phyloP scores from a whole-genome alignment of 2,329 filamentous ascomycete species.

The Dactylellina haptotyla region DNA sequence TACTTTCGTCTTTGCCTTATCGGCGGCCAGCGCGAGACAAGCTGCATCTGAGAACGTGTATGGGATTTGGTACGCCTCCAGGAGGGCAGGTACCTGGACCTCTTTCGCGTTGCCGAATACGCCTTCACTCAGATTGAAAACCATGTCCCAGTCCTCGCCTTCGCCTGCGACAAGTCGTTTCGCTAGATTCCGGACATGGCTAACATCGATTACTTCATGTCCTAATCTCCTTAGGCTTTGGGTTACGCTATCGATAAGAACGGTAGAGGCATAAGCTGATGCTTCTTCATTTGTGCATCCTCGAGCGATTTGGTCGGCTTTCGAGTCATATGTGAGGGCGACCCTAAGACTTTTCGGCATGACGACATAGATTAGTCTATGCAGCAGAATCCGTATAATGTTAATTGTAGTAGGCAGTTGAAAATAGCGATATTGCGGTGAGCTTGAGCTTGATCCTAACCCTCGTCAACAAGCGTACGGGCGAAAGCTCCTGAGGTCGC shows the following conservation, averaged over 20 bases:
- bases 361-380: neutral
- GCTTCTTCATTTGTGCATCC: slow-evolving; percentile 15
- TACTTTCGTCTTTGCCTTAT: slow-evolving; percentile 57
- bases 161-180: slow-evolving; percentile 30
- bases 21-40: slow-evolving; percentile 55
- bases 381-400: too few species aligned
- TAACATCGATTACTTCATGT: slow-evolving; percentile 2
- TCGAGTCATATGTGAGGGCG: slow-evolving; percentile 8
- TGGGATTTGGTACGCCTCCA: slow-evolving; percentile 58
- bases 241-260: slow-evolving; percentile 5
- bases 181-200: slow-evolving; percentile 9
- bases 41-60: slow-evolving; percentile 57
- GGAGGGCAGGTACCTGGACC: slow-evolving; percentile 57
- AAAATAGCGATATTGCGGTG: too few species aligned
- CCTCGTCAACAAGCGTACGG: too few species aligned
- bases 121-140: slow-evolving; percentile 57
- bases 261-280: slow-evolving; percentile 9
- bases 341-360: neutral
- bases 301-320: slow-evolving; percentile 6
- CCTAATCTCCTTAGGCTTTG: slow-evolving; percentile 5
- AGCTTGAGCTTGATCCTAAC: too few species aligned
- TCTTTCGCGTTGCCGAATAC: slow-evolving; percentile 56
- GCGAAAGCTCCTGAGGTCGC: too few species aligned
- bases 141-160: slow-evolving; percentile 57
- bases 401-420: too few species aligned